phyloP scores from a whole-genome alignment of 2,329 filamentous ascomycete genomes.

The Scedosporium dehoogii region DNA sequence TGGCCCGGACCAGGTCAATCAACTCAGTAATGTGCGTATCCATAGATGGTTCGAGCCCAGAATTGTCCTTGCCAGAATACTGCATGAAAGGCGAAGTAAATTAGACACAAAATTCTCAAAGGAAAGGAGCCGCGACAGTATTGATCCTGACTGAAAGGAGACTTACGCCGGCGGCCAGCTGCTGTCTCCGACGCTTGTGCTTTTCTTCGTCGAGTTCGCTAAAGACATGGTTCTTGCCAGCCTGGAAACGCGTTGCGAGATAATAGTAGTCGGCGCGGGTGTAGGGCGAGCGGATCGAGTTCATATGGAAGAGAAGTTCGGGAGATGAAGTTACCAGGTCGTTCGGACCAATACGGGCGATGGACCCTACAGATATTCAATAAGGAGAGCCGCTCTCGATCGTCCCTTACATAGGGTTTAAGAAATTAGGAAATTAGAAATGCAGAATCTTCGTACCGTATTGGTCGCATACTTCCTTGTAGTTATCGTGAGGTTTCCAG shows the following conservation, averaged over 20 bases:
- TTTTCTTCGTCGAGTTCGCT: conserved; percentile 35
- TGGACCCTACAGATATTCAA: conserved; percentile 15
- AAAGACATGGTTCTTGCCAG: conserved; percentile 42
- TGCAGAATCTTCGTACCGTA: conserved; percentile 18
- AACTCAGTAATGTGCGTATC: conserved; percentile 36
- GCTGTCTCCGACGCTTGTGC: conserved; percentile 30
- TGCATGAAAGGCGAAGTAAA: background rate
- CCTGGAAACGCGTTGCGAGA: conserved; percentile 37
- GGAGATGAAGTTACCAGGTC: conserved; percentile 29
- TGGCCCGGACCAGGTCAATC: conserved; percentile 28
- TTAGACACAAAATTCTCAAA: background rate
- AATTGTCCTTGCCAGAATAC: conserved; percentile 43
- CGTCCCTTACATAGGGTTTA: conserved; percentile 12
- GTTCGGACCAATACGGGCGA: conserved; percentile 32
- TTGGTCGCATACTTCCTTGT: conserved; percentile 23
- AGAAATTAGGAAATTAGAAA: conserved; percentile 10
- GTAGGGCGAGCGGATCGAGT: conserved; percentile 25
- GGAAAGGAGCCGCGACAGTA: background rate
- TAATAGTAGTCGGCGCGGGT: conserved; percentile 33
- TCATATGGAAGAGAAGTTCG: conserved; percentile 25
- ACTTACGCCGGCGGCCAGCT: conserved; percentile 40
- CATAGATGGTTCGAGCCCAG: conserved; percentile 35
- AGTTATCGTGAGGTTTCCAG: conserved; percentile 22
- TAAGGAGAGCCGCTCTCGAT: background rate
- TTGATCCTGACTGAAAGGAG: conserved; percentile 8